phyloP scores from a whole-genome alignment of 352 stramenopile species.

The Pythium apleroticum region DNA sequence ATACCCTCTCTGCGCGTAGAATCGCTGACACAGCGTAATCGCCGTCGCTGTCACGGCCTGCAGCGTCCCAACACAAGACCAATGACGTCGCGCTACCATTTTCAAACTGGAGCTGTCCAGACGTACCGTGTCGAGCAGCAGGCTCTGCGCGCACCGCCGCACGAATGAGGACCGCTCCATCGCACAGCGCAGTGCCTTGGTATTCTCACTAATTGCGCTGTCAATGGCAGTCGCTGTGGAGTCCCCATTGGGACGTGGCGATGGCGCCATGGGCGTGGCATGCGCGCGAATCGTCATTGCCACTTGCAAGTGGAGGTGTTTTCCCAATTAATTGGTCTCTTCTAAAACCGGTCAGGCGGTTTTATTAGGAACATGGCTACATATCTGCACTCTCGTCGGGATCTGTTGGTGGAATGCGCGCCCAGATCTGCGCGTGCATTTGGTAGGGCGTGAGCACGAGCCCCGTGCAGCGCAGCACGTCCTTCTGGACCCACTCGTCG shows the following conservation, averaged over 20 bases:
- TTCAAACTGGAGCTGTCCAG: too few relatives aligned
- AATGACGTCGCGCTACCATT: too few relatives aligned
- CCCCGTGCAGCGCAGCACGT: constrained; percentile 49
- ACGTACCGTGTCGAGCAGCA: constrained; percentile 28
- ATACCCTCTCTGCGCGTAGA: constrained; percentile 20
- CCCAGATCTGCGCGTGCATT: constrained; percentile 57
- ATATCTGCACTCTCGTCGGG: background rate
- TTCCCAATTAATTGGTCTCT: constrained; percentile 7
- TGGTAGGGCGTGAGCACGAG: constrained; percentile 68
- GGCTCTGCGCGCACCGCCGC: constrained; percentile 22
- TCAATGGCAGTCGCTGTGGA: background rate
- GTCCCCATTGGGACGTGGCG: background rate
- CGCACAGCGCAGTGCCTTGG: background rate
- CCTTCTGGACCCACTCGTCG: constrained; percentile 68
- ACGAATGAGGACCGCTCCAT: constrained; percentile 23
- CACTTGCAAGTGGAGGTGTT: background rate
- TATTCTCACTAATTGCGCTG: background rate
- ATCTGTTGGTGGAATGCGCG: constrained; percentile 24
- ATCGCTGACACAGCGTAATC: constrained; percentile 24
- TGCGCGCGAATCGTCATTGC: background rate
- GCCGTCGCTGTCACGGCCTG: constrained; percentile 26
- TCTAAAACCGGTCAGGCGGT: constrained; percentile 17
- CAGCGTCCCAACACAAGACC: background rate
- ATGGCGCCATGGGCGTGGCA: background rate
- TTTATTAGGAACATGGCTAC: constrained; percentile 29